Evolutionary conservation across 345 rosid genomes (phyloP), one percentile per base, ranked within the genome.

Genomic region (Hibiscus trionum): DNA sequence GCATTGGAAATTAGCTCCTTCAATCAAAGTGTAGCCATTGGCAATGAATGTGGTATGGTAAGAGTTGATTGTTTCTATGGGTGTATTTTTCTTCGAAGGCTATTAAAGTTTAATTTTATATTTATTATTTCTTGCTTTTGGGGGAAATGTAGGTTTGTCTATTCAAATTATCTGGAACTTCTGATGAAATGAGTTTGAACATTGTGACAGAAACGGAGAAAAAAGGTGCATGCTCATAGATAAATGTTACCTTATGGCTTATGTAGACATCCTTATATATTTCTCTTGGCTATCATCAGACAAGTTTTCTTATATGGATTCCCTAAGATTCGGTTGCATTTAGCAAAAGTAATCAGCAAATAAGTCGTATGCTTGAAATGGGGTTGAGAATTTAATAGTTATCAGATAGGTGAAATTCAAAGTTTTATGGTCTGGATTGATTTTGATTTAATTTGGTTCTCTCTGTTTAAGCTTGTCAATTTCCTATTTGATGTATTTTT

Each of bases 1-100:
- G 83, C 85, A 56, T 33, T 93, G 73, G 91, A 84, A 47, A 79
- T 91, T 66, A 91, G 93, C 84, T 82, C 85, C 66, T 39, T 64
- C 75, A 79, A 91, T 50, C 83, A 82, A 70, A 78, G 37, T 77
- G 83, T 93, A 83, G 97, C 96, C 61, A 80, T 87, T 69, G 98
- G 96, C 71, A 80, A 81, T 73, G 82, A 80, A 77, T 21, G 81
- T 82, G 98, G 97, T 61, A 77, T 82, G 90, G 98, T 93, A 76
- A 88, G 90, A 84, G 59, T 56, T 70, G 72, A n/a, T 47, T 73
- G 69, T 78, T 80, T 74, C 61, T 57, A 17, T 70, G 60, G 61
- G 35, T 73, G 56, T 62, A 42, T 35, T 35, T 78, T 27, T 16
- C 39, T 16, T 27, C 21, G 1, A 61, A 61, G 55, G 42, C 75